phyloP scores from a whole-genome alignment of 2,329 filamentous ascomycete species.

The Ascosphaera acerosa region DNA sequence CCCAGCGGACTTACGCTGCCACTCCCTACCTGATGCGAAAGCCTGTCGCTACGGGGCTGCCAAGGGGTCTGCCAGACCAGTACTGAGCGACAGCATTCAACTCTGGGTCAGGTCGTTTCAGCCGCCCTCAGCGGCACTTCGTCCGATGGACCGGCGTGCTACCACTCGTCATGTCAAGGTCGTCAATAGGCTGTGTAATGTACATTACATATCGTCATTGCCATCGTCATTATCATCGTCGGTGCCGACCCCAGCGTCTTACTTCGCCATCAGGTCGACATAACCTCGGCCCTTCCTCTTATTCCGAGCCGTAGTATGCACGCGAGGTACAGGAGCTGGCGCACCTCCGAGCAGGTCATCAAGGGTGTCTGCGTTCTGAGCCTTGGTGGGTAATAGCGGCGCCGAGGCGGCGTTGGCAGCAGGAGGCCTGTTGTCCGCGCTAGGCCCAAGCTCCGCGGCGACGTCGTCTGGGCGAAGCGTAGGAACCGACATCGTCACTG shows the following conservation, averaged over 20 bases:
- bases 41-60: neutral
- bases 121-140: neutral
- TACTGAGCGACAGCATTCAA: neutral
- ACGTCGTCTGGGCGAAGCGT: conserved; percentile 23
- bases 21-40: neutral
- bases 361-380: conserved; percentile 84
- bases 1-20: neutral
- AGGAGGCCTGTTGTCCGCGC: conserved; percentile 32
- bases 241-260: conserved; percentile 28
- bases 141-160: no score
- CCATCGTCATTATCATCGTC: neutral
- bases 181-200: no score
- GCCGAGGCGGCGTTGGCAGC: conserved; percentile 31
- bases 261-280: conserved; percentile 82
- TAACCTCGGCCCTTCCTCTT: conserved; percentile 68
- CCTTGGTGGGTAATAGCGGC: conserved; percentile 38
- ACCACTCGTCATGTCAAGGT: no score
- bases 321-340: conserved; percentile 39
- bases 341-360: conserved; percentile 74
- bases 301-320: conserved; percentile 51
- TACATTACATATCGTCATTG: no score
- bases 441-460: conserved; percentile 36
- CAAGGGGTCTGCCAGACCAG: neutral
- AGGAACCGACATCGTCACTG: conserved; percentile 11
- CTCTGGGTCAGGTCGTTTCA: neutral